These are phyloP conservation scores for Chytriomyces confervae DNA, from an alignment of 192 early-diverging fungal genomes.

Conservation along the genomic window DNA sequence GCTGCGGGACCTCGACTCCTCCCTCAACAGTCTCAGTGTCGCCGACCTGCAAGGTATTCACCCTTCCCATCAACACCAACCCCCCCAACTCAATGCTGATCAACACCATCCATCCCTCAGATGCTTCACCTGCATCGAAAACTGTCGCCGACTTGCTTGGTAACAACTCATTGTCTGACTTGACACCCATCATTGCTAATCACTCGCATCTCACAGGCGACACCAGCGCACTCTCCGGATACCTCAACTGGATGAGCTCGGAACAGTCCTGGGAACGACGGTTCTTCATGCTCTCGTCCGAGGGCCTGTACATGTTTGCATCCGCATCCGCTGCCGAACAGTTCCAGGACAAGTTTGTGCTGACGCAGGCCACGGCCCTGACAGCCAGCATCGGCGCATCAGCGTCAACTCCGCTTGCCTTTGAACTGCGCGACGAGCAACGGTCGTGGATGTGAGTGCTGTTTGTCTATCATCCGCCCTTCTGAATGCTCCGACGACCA, in stretches of 20 bases:
- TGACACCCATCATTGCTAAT: background rate
- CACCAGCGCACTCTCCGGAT: constrained; percentile 7
- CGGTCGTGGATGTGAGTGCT: constrained; percentile 17
- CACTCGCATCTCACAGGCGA: background rate
- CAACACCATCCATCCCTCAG: background rate
- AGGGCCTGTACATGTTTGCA: constrained; percentile 5
- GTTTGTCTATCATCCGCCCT: background rate
- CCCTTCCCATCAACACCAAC: background rate
- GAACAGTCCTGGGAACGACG: constrained; percentile 1
- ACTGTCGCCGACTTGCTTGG: constrained; percentile 17
- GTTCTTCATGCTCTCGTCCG: constrained; percentile 14
- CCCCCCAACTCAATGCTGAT: background rate
- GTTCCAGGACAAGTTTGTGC: background rate
- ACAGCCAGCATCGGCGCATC: background rate
- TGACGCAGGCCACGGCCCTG: background rate
- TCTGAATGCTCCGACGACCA: background rate
- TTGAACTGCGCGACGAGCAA: constrained; percentile 4
- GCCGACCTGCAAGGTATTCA: background rate
- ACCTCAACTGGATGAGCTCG: background rate
- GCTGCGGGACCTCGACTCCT: constrained; percentile 10
- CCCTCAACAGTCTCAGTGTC: background rate
- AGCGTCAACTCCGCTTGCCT: constrained; percentile 7
- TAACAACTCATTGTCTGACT: background rate
- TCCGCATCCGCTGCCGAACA: background rate
- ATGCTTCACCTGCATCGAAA: background rate